Conservation (phyloP, 2,329 filamentous ascomycete species). For the Clarireedia monteithiana region DNA sequence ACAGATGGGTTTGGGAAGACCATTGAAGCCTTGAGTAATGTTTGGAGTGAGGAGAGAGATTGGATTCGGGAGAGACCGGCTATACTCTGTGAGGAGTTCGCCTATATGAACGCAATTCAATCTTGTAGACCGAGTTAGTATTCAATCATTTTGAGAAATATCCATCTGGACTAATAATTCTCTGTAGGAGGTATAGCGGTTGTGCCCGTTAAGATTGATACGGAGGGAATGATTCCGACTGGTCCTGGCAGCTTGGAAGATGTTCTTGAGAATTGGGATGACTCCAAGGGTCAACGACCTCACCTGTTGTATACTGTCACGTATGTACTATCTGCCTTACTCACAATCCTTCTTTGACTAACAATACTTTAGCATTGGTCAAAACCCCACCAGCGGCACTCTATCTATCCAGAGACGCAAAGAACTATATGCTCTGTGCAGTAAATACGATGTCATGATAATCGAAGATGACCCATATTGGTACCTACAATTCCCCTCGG, state of each 20-base stretch:
- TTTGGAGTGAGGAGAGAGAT: constrained; percentile 64
- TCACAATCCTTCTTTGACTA: constrained; percentile 11
- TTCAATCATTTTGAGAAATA: not conserved
- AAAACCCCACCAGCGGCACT: constrained; percentile 78
- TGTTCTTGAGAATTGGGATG: constrained; percentile 77
- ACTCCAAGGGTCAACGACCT: constrained; percentile 62
- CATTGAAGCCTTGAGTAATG: constrained; percentile 66
- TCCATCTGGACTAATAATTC: not conserved
- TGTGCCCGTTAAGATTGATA: constrained; percentile 67
- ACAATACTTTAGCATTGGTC: constrained; percentile 55
- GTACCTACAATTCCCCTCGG: constrained; percentile 83
- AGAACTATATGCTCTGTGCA: constrained; percentile 73
- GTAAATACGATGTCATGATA: constrained; percentile 81
- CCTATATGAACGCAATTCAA: constrained; percentile 70
- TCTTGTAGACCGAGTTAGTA: constrained; percentile 44
- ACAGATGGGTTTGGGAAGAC: constrained; percentile 82
- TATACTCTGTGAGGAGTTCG: constrained; percentile 70
- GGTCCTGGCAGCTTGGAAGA: constrained; percentile 70
- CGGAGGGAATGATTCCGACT: constrained; percentile 67
- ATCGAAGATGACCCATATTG: constrained; percentile 94
- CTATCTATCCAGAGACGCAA: constrained; percentile 65
- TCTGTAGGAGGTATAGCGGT: constrained; percentile 48
- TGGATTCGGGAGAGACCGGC: constrained; percentile 64
- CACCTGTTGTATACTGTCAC: constrained; percentile 87
- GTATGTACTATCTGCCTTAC: constrained; percentile 41